phyloP scores from a whole-genome alignment of 768 basidiomycete species.

The Mycena chlorophos region DNA sequence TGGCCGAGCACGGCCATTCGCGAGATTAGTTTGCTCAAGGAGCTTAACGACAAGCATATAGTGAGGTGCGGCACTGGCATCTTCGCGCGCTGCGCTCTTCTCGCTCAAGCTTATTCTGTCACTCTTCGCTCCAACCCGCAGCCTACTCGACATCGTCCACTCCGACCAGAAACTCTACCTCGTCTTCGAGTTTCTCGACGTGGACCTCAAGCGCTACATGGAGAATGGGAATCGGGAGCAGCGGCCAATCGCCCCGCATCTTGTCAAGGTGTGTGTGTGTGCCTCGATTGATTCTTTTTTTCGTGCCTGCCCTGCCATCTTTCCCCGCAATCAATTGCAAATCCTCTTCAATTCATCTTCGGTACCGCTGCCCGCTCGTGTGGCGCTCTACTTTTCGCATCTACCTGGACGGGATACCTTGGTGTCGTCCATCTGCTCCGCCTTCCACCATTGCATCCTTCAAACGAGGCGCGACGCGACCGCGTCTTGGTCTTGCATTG shows the following conservation, averaged over 20 bases:
- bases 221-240: slow-evolving; percentile 77
- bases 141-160: slow-evolving; percentile 94
- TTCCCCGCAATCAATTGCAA: too few species aligned
- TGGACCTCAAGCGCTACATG: slow-evolving; percentile 96
- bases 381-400: too few species aligned
- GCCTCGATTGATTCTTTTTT: not conserved
- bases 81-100: not conserved
- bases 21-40: slow-evolving; percentile 95
- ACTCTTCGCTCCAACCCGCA: slow-evolving; percentile 32
- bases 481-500: not conserved
- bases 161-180: slow-evolving; percentile 96
- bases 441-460: too few species aligned
- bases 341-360: too few species aligned
- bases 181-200: slow-evolving; percentile 96
- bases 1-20: slow-evolving; percentile 97
- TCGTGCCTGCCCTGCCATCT: too few species aligned
- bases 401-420: too few species aligned
- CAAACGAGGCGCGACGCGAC: too few species aligned
- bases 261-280: slow-evolving; percentile 72
- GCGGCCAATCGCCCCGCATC: slow-evolving; percentile 69
- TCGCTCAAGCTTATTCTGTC: slow-evolving; percentile 2
- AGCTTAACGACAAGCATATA: slow-evolving; percentile 94
- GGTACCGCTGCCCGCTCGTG: too few species aligned
- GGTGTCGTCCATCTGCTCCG: too few species aligned
- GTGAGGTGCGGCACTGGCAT: slow-evolving; percentile 73